Evolutionary conservation across 768 basidiomycete genomes (phyloP).

Genomic region (Boletus tylopilopsis): DNA sequence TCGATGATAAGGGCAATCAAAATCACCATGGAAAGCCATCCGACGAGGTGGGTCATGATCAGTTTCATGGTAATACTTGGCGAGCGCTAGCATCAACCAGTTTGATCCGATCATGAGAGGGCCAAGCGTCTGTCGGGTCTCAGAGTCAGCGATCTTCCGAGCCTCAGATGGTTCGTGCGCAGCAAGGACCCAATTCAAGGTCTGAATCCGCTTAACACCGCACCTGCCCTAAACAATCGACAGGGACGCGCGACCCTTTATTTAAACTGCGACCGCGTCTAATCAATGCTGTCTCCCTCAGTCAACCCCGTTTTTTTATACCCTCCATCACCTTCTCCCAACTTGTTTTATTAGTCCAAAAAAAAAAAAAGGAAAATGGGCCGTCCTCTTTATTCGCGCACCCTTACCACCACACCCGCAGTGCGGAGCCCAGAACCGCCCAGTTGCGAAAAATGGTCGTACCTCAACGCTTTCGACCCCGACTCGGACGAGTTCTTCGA

Average conservation of each 20-base stretch:
- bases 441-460: conserved; percentile 57
- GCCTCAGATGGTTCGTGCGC: no score
- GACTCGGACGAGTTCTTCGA: conserved; percentile 77
- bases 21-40: no score
- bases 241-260: conserved; percentile 2
- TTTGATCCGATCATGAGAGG: no score
- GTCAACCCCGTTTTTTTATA: conserved; percentile 4
- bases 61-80: no score
- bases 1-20: no score
- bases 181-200: no score
- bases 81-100: no score
- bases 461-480: conserved; percentile 68
- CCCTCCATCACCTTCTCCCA: conserved; percentile 8
- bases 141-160: no score
- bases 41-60: no score
- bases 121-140: no score
- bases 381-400: conserved; percentile 54
- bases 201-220: conserved; percentile 29
- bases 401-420: conserved; percentile 35
- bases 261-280: conserved; percentile 10
- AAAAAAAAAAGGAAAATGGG: conserved; percentile 41
- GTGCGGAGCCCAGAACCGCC: conserved; percentile 43
- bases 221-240: conserved; percentile 32
- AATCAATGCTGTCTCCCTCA: not conserved
- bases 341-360: conserved; percentile 28